Evolutionary conservation across 2,329 filamentous ascomycete genomes (phyloP).

Genomic region (Botrytis fragariae): DNA sequence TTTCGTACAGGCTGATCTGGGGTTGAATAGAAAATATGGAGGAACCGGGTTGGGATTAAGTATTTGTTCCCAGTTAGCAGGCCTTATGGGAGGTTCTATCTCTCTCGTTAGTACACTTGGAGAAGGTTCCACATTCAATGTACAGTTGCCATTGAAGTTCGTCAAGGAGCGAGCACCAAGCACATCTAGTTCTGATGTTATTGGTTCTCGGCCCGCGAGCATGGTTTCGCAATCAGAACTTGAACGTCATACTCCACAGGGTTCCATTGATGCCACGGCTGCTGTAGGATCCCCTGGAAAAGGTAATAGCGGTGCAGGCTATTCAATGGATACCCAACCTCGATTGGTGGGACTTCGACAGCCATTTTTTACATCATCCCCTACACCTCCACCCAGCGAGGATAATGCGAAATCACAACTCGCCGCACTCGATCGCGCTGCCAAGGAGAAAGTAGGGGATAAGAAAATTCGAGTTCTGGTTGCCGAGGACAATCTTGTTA

Average conservation of each 20-base stretch:
- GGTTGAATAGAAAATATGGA: slow-evolving; percentile 84
- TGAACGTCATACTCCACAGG: slow-evolving; percentile 13
- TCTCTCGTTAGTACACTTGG: slow-evolving; percentile 68
- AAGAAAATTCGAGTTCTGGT: slow-evolving; percentile 77
- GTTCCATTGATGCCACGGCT: slow-evolving; percentile 10
- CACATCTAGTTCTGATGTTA: slow-evolving; percentile 30
- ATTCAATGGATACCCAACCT: slow-evolving; percentile 65
- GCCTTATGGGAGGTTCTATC: slow-evolving; percentile 78
- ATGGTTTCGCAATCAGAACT: slow-evolving; percentile 17
- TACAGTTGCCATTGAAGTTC: slow-evolving; percentile 72
- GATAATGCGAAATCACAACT: slow-evolving; percentile 54
- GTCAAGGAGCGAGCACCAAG: slow-evolving; percentile 24
- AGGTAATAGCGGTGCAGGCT: slow-evolving; percentile 37
- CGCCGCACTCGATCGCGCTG: slow-evolving; percentile 62
- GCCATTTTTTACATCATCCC: slow-evolving; percentile 63
- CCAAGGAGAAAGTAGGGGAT: slow-evolving; percentile 56
- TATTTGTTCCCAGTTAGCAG: slow-evolving; percentile 84
- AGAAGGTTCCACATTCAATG: slow-evolving; percentile 75
- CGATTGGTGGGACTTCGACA: slow-evolving; percentile 78
- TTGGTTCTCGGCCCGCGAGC: slow-evolving; percentile 35
- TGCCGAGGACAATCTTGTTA: slow-evolving; percentile 72
- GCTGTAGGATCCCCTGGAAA: slow-evolving; percentile 13
- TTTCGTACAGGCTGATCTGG: slow-evolving; percentile 89
- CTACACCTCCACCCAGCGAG: slow-evolving; percentile 21
- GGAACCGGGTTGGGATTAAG: slow-evolving; percentile 85